These are phyloP conservation scores for Misopates orontium DNA, from an alignment of 257 asterid genomes.

Conservation along the genomic window DNA sequence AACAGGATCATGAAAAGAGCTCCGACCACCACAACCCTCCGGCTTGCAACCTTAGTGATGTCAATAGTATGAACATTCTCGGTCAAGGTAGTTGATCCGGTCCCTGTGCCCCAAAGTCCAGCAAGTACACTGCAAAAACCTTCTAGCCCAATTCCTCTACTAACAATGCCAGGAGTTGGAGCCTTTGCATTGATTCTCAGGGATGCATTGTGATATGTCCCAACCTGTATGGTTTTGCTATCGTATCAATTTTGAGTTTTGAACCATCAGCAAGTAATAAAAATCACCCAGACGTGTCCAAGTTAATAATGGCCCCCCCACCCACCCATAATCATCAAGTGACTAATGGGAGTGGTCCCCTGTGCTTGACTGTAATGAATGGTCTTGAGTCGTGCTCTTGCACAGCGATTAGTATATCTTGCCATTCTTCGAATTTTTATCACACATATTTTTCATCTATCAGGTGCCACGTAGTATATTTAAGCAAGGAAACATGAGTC, in stretches of 20 bases:
- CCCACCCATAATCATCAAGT: too few relatives aligned
- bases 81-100: conserved; percentile 87
- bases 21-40: conserved; percentile 75
- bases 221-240: conserved; percentile 52
- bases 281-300: background rate
- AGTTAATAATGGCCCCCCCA: too few relatives aligned
- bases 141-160: conserved; percentile 90
- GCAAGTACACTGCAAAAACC: conserved; percentile 95
- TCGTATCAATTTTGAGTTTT: conserved; percentile 22
- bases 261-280: background rate
- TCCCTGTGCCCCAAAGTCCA: conserved; percentile 97
- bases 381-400: too few relatives aligned
- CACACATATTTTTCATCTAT: background rate
- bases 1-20: conserved; percentile 76
- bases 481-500: background rate
- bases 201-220: conserved; percentile 81
- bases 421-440: background rate
- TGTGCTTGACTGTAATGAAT: too few relatives aligned
- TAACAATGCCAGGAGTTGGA: conserved; percentile 86
- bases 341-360: too few relatives aligned
- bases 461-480: background rate
- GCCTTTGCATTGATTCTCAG: conserved; percentile 62
- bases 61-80: conserved; percentile 84
- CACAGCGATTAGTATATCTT: background rate
- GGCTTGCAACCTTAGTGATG: conserved; percentile 76